Evolutionary conservation across 176 grass and related monocot species (phyloP).

Genomic region (Sorghum bicolor): DNA sequence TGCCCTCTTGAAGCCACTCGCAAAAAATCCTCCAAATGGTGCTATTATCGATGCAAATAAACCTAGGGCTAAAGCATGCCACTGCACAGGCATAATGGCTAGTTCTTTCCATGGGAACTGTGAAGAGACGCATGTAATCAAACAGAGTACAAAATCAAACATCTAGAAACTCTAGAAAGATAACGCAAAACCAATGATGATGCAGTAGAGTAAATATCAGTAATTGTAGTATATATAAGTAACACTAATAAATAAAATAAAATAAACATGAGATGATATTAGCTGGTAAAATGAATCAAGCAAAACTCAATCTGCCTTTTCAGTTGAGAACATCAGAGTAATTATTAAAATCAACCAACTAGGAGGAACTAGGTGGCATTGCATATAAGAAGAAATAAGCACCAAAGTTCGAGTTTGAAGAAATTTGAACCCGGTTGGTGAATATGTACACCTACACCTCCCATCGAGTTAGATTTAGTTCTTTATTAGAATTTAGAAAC

Average conservation of each 20-base stretch:
- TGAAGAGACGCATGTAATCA: constrained; percentile 38
- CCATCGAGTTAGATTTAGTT: not conserved
- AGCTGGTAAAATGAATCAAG: not conserved
- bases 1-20: constrained; percentile 95
- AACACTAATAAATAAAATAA: not conserved
- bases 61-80: constrained; percentile 95
- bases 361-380: not conserved
- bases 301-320: not conserved
- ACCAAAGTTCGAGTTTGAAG: not conserved
- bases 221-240: not conserved
- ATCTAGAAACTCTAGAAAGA: constrained; percentile 20
- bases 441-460: not conserved
- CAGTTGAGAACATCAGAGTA: not conserved
- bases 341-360: not conserved
- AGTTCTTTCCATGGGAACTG: constrained; percentile 93
- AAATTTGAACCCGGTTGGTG: not conserved
- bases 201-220: not conserved
- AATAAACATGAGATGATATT: not conserved
- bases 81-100: constrained; percentile 82
- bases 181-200: not conserved
- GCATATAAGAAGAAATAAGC: not conserved
- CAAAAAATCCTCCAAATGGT: constrained; percentile 99
- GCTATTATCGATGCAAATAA: constrained; percentile 99
- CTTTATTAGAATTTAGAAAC: not conserved
- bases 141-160: constrained; percentile 13